Percentiles rank a stretch among this genome's conserved stretches.
Evolutionary conservation across 129 eudicot species (phyloP).

Genomic region (Pittosporum tobira): DNA sequence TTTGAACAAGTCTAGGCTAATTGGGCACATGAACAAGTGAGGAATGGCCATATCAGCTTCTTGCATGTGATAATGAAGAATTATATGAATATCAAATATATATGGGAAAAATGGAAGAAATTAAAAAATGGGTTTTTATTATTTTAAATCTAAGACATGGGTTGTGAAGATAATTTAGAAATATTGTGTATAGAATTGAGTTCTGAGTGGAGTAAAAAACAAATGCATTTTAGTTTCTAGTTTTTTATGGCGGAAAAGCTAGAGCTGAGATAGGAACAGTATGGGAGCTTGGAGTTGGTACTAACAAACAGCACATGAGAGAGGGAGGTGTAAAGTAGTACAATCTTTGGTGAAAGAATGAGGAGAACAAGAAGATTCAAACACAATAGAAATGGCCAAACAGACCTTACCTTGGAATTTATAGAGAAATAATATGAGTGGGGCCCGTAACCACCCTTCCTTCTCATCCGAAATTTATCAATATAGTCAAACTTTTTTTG

Average conservation of each 20-base stretch:
- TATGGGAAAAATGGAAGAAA: background rate
- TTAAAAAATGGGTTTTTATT: background rate
- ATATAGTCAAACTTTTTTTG: too few relatives aligned
- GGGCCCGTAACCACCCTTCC: background rate
- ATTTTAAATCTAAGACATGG: conserved; percentile 2
- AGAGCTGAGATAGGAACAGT: background rate
- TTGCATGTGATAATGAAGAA: background rate
- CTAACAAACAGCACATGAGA: background rate
- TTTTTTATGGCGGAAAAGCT: background rate
- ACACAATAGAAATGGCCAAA: conserved; percentile 3
- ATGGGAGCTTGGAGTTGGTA: background rate
- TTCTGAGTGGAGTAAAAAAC: too few relatives aligned
- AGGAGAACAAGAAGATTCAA: background rate
- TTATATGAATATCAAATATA: too few relatives aligned
- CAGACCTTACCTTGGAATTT: conserved; percentile 1
- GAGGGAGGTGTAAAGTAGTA: background rate
- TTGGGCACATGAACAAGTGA: conserved; percentile 31
- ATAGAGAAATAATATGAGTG: conserved; percentile 1
- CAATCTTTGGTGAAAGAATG: conserved; percentile 4
- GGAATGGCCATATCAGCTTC: conserved; percentile 24
- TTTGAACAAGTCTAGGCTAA: conserved; percentile 30
- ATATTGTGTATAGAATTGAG: background rate
- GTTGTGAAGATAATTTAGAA: background rate
- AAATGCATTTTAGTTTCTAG: too few relatives aligned
- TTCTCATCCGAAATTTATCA: conserved; percentile 5